Evolutionary conservation across 2,329 filamentous ascomycete species (phyloP).

Genomic region (Ascosphaera apis): DNA sequence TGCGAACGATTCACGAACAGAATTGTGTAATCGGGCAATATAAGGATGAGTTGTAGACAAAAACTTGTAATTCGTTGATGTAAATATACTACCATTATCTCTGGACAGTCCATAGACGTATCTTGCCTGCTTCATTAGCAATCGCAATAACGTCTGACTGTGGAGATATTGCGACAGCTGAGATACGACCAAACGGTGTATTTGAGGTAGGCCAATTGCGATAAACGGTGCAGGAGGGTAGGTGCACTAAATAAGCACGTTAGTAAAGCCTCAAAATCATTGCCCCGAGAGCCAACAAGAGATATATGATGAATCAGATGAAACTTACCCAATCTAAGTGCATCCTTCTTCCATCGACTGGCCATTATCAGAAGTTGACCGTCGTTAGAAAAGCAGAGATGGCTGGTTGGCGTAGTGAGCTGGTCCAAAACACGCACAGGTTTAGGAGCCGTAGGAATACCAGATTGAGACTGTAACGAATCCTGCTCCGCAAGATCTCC

Average conservation of each 20-base stretch:
- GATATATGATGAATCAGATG: neutral
- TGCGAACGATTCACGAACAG: too few relatives aligned
- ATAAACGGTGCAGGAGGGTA: constrained; percentile 84
- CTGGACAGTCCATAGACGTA: constrained; percentile 75
- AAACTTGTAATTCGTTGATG: too few relatives aligned
- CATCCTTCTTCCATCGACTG: constrained; percentile 71
- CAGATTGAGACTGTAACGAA: constrained; percentile 12
- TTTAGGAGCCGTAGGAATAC: constrained; percentile 42
- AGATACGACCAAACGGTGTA: constrained; percentile 70
- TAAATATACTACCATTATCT: too few relatives aligned
- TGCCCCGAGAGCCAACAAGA: neutral
- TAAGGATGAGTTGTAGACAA: too few relatives aligned
- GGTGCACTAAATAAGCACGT: constrained; percentile 34
- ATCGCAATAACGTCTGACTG: constrained; percentile 54
- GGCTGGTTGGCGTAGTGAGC: constrained; percentile 63
- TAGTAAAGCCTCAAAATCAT: constrained; percentile 2
- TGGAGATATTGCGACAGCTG: constrained; percentile 44
- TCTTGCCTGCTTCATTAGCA: constrained; percentile 70
- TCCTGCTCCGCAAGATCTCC: constrained; percentile 5
- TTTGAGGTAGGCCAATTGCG: constrained; percentile 87
- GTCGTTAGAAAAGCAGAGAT: constrained; percentile 63
- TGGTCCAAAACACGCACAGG: constrained; percentile 60
- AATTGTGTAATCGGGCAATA: too few relatives aligned
- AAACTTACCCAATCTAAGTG: constrained; percentile 40
- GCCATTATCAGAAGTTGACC: constrained; percentile 75